phyloP scores from a whole-genome alignment of 169 alveolate species.

The Cryptosporidium muris region DNA sequence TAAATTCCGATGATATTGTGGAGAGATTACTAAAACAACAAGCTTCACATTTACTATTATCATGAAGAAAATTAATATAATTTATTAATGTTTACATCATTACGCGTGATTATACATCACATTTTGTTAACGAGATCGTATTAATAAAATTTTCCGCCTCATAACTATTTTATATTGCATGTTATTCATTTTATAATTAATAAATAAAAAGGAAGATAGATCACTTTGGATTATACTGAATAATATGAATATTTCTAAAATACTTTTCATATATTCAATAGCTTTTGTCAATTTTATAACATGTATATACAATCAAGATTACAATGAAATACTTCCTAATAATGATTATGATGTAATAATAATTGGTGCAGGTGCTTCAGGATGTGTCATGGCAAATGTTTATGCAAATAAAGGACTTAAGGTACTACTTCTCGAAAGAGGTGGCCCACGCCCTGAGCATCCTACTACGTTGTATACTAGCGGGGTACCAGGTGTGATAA shows the following conservation, averaged over 20 bases:
- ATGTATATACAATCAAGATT: constrained; percentile 23
- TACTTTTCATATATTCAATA: not conserved
- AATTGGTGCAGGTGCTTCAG: constrained; percentile 69
- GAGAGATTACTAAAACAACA: constrained; percentile 52
- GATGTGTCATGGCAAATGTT: constrained; percentile 67
- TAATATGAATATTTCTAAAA: not conserved
- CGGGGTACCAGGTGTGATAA: constrained; percentile 62
- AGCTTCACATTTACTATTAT: constrained; percentile 30
- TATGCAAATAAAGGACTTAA: constrained; percentile 61
- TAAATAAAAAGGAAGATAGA: no score
- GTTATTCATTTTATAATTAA: not conserved
- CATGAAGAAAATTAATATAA: not conserved
- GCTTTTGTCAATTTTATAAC: not conserved
- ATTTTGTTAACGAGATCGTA: not conserved
- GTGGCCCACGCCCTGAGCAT: constrained; percentile 57
- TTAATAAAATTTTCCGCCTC: not conserved
- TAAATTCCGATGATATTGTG: constrained; percentile 21
- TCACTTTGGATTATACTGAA: no score
- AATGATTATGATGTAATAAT: constrained; percentile 60
- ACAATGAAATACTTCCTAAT: constrained; percentile 11
- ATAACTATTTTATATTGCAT: not conserved
- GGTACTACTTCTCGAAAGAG: constrained; percentile 63
- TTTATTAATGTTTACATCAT: not conserved
- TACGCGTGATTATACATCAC: not conserved
- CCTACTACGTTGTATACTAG: constrained; percentile 45